phyloP scores from a whole-genome alignment of 2,329 filamentous ascomycete genomes.

The Alternaria sp. region DNA sequence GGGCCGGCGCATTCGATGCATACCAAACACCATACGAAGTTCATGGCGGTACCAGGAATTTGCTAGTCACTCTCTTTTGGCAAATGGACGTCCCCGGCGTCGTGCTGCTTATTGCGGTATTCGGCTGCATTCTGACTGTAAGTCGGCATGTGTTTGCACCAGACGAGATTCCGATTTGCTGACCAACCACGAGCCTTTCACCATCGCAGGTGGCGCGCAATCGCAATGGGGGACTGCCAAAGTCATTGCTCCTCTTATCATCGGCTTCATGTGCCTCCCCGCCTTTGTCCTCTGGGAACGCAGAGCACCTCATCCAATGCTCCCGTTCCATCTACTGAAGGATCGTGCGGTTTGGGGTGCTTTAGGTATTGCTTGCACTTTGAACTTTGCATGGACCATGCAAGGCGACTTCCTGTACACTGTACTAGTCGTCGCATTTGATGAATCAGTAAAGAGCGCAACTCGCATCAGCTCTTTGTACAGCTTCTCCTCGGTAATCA shows the following conservation, averaged over 20 bases:
- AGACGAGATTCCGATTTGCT: neutral
- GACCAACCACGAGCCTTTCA: slow-evolving; percentile 51
- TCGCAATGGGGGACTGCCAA: slow-evolving; percentile 59
- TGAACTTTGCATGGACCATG: slow-evolving; percentile 58
- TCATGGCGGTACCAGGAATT: slow-evolving; percentile 44
- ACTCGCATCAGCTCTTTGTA: slow-evolving; percentile 67
- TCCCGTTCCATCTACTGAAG: slow-evolving; percentile 67
- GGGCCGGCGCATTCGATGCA: slow-evolving; percentile 55
- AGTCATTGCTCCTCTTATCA: slow-evolving; percentile 58
- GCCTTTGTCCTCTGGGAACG: slow-evolving; percentile 63
- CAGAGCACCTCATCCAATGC: slow-evolving; percentile 58
- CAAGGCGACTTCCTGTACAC: slow-evolving; percentile 70
- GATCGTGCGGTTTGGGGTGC: slow-evolving; percentile 70
- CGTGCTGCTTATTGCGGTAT: slow-evolving; percentile 53
- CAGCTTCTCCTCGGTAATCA: slow-evolving; percentile 63
- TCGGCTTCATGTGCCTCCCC: slow-evolving; percentile 59
- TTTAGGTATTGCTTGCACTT: slow-evolving; percentile 56
- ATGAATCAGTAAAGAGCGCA: slow-evolving; percentile 62
- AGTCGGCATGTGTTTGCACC: neutral
- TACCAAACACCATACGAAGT: slow-evolving; percentile 55
- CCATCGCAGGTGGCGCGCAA: slow-evolving; percentile 57
- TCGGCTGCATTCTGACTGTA: slow-evolving; percentile 55
- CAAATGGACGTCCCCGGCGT: slow-evolving; percentile 62
- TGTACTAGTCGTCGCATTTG: slow-evolving; percentile 65
- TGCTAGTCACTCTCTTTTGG: slow-evolving; percentile 59